These are phyloP conservation scores for Trypanosoma platydactyli DNA, from an alignment of 208 protist species.

Conservation along the genomic window DNA sequence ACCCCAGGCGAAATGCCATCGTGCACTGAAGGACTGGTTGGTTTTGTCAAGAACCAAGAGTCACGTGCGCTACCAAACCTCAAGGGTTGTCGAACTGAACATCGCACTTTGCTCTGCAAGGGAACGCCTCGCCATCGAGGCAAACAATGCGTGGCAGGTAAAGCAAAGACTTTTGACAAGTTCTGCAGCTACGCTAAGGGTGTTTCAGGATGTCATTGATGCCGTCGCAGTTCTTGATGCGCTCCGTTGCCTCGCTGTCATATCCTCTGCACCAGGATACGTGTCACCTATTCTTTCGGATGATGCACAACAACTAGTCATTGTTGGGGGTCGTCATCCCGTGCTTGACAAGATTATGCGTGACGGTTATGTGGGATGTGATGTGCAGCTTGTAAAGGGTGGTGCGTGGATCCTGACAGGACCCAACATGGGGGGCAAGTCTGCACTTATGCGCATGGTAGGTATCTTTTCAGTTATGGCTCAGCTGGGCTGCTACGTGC, in stretches of 20 bases:
- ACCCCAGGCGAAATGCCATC: slow-evolving; percentile 44
- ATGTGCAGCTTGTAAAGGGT: slow-evolving; percentile 41
- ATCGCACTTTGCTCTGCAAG: slow-evolving; percentile 58
- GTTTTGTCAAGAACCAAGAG: slow-evolving; percentile 80
- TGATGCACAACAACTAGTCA: slow-evolving; percentile 25
- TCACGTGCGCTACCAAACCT: slow-evolving; percentile 84
- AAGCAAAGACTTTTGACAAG: slow-evolving; percentile 39
- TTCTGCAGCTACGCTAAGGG: slow-evolving; percentile 28
- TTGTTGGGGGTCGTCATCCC: slow-evolving; percentile 69
- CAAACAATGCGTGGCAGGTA: slow-evolving; percentile 55
- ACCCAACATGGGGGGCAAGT: slow-evolving; percentile 97
- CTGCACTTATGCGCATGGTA: slow-evolving; percentile 91
- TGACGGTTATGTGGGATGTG: slow-evolving; percentile 68
- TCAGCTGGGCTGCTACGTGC: slow-evolving; percentile 95
- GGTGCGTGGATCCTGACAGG: slow-evolving; percentile 91
- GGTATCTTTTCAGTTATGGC: slow-evolving; percentile 92
- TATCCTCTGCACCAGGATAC: slow-evolving; percentile 65
- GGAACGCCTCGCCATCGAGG: slow-evolving; percentile 63
- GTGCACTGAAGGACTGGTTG: slow-evolving; percentile 60
- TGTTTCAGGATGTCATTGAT: slow-evolving; percentile 44
- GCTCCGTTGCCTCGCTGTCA: slow-evolving; percentile 54
- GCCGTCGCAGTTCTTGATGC: slow-evolving; percentile 61
- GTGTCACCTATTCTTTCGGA: slow-evolving; percentile 34
- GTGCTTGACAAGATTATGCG: slow-evolving; percentile 61
- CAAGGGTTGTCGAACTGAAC: slow-evolving; percentile 54